Evolutionary conservation across 2,329 filamentous ascomycete genomes (phyloP).

Genomic region (Monilinia polystroma): DNA sequence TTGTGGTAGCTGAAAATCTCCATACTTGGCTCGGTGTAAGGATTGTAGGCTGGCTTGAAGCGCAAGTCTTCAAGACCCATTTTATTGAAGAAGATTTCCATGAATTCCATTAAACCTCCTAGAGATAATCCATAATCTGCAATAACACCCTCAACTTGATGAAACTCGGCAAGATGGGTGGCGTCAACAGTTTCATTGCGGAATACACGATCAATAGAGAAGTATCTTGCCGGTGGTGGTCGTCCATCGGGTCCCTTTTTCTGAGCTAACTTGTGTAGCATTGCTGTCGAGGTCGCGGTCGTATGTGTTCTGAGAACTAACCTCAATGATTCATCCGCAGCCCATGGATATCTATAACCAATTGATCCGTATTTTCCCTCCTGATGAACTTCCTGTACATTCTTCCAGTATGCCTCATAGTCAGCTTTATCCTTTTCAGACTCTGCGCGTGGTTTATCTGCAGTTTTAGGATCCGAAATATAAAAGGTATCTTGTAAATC

Average conservation of each 20-base stretch:
- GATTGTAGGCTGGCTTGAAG: slow-evolving; percentile 98
- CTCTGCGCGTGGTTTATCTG: slow-evolving; percentile 64
- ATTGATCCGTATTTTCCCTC: slow-evolving; percentile 91
- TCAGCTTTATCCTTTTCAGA: slow-evolving; percentile 59
- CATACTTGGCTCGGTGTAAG: slow-evolving; percentile 94
- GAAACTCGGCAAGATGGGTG: slow-evolving; percentile 96
- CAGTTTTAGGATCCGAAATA: slow-evolving; percentile 81
- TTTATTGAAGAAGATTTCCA: slow-evolving; percentile 93
- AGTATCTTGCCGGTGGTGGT: slow-evolving; percentile 78
- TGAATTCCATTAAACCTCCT: slow-evolving; percentile 89
- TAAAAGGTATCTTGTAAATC: slow-evolving; percentile 99
- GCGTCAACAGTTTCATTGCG: slow-evolving; percentile 96
- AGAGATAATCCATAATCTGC: slow-evolving; percentile 92
- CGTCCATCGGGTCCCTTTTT: slow-evolving; percentile 71
- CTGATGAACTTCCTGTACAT: slow-evolving; percentile 84
- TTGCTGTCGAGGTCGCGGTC: slow-evolving; percentile 85
- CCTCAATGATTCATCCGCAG: slow-evolving; percentile 77
- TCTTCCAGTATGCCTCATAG: slow-evolving; percentile 85
- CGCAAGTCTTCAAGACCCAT: slow-evolving; percentile 86
- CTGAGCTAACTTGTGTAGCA: slow-evolving; percentile 85
- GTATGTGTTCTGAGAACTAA: slow-evolving; percentile 96
- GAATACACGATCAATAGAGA: slow-evolving; percentile 98
- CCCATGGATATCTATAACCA: slow-evolving; percentile 95
- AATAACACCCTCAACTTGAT: slow-evolving; percentile 98
- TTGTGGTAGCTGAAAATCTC: slow-evolving; percentile 97